Conservation (phyloP, 805 yeast species). For the Monosporozyma solicola region DNA sequence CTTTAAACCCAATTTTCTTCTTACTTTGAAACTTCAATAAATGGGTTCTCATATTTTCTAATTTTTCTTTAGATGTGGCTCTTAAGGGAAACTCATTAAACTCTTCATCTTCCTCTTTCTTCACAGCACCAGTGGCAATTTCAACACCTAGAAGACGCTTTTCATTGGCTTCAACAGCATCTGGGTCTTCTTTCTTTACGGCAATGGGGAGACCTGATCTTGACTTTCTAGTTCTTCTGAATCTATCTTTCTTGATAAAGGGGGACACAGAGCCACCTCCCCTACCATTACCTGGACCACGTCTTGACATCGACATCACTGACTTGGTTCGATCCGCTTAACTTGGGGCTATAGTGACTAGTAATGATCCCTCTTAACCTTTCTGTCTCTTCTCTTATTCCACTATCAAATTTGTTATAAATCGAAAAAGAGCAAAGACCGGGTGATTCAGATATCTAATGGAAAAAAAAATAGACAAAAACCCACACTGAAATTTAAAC, state of each 20-base stretch:
- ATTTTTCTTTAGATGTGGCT: slow-evolving; percentile 63
- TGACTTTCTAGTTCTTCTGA: slow-evolving; percentile 27
- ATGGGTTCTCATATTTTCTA: slow-evolving; percentile 68
- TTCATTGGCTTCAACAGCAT: slow-evolving; percentile 20
- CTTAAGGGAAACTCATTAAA: slow-evolving; percentile 41
- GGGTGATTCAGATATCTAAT: not conserved
- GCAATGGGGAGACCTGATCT: slow-evolving; percentile 1
- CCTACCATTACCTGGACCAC: slow-evolving; percentile 5
- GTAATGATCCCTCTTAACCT: not conserved
- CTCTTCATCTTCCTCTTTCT: slow-evolving; percentile 15
- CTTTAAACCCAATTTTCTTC: slow-evolving; percentile 59
- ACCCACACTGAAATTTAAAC: not conserved
- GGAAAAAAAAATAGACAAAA: not conserved
- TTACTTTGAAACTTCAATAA: slow-evolving; percentile 72
- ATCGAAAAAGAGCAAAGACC: not conserved
- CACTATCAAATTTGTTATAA: not conserved
- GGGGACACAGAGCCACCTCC: slow-evolving; percentile 25
- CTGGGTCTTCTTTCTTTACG: slow-evolving; percentile 30
- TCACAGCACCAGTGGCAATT: slow-evolving; percentile 5
- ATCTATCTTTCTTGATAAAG: slow-evolving; percentile 30
- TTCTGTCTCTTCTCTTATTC: not conserved
- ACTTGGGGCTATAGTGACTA: not conserved
- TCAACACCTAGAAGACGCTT: slow-evolving; percentile 17
- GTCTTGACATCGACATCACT: slow-evolving; percentile 5
- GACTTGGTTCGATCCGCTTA: not conserved